phyloP scores from a whole-genome alignment of 345 rosid species.

The Aethionema arabicum region DNA sequence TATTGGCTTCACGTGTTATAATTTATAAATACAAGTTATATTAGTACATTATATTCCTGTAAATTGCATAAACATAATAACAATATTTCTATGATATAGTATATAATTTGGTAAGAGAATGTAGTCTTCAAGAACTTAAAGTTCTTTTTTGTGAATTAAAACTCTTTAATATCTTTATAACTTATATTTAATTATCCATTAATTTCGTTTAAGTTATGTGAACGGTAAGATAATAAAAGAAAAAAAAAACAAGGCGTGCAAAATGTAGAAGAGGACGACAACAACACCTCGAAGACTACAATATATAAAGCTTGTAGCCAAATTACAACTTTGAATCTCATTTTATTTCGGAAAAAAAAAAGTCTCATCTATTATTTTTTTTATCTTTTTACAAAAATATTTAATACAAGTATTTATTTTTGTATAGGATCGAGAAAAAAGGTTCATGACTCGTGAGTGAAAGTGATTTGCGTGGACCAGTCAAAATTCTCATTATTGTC shows the following conservation, averaged over 20 bases:
- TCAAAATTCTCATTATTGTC: slow-evolving; percentile 24
- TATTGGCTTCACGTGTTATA: slow-evolving; percentile 47
- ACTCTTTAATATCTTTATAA: neutral
- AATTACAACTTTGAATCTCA: slow-evolving; percentile 39
- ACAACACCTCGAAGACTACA: slow-evolving; percentile 48
- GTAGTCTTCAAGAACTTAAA: slow-evolving; percentile 22
- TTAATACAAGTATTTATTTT: too few relatives aligned
- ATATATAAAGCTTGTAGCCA: slow-evolving; percentile 32
- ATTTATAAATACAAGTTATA: neutral
- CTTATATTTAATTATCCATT: too few relatives aligned
- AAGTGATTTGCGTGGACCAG: slow-evolving; percentile 33
- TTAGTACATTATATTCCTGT: slow-evolving; percentile 12
- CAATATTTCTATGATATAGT: neutral
- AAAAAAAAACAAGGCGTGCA: slow-evolving; percentile 39
- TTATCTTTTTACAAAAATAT: neutral
- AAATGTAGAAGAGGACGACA: slow-evolving; percentile 32
- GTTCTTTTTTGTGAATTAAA: neutral
- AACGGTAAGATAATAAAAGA: neutral
- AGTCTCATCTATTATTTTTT: slow-evolving; percentile 31
- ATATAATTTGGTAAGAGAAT: slow-evolving; percentile 22
- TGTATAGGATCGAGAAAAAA: slow-evolving; percentile 27
- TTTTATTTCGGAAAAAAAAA: too few relatives aligned
- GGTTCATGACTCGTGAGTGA: slow-evolving; percentile 21
- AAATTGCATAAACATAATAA: slow-evolving; percentile 14
- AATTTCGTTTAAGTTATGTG: too few relatives aligned